Base-by-base conservation (phyloP, 2,329 filamentous ascomycete genomes). In the Westerdykella sp. region DNA sequence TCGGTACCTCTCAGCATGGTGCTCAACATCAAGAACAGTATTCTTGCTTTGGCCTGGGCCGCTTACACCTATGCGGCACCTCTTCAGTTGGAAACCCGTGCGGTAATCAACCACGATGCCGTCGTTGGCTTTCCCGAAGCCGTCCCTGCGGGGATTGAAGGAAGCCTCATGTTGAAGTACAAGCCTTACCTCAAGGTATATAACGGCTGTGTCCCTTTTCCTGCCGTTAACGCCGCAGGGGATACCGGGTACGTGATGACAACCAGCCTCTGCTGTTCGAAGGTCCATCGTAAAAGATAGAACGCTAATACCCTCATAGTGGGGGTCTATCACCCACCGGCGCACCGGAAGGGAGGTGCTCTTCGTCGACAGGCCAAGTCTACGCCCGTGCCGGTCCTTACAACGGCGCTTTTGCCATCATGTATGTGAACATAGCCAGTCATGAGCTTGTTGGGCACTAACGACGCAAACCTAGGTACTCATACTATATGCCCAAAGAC, bases 201-300 rank as follows among this genome's bases (percentile, higher is more conserved):
- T 14, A 76, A 77, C 51, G 79, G 80, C 37, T 83, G 80, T 48
- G 79, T 82, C 7, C 78, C 79, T 0, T 83, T 80, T 55, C 79
- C 79, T 0, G 79, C 75, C 1, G 79, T 83, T 1, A 75, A 83
- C 48, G 70, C 70, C 0, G 60, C 66, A 0, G 80, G 80, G 2
- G 71, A 83, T 51, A 81, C 75, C 13, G 69, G 72, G 79, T 81
- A 59, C 46, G 68, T 35, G 13, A 28, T 18, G 21, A 21, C 4
- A 32, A 38, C 10, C 11, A 21, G 12, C 2, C 36, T 14, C 25
- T n/a, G 13, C 12, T n/a, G 9, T 31, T 18, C 12, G 13, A 22
- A 32, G 22, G 35, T 39, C 14, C 21, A 32, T 7, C 14, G 13
- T 2, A 13, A 7, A 31, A 13, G 1, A 15, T 22, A 7, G 25